These are phyloP conservation scores for Cutaneotrichosporon cyanovorans DNA, from an alignment of 1,284 basidiomycete species.

Conservation along the genomic window DNA sequence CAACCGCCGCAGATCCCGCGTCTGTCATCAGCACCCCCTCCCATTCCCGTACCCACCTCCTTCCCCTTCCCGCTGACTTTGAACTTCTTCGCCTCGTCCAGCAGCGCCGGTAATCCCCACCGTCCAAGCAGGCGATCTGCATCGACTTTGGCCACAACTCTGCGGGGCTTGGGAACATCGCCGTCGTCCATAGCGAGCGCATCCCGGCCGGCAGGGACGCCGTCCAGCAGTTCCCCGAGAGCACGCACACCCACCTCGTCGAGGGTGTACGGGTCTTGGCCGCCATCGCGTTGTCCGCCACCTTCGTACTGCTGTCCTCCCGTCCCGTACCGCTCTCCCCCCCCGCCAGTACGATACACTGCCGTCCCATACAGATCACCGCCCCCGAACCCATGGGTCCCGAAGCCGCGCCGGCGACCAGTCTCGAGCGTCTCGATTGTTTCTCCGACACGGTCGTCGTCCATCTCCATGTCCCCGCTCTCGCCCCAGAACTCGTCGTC, in stretches of 20 bases:
- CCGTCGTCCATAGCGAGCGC: conserved; percentile 7
- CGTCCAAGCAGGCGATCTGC: conserved; percentile 62
- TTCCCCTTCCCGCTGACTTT: conserved; percentile 76
- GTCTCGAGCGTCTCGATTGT: not conserved
- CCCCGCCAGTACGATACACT: no score
- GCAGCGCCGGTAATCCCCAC: conserved; percentile 67
- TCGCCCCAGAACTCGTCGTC: not conserved
- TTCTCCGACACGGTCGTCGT: not conserved
- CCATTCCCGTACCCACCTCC: conserved; percentile 54
- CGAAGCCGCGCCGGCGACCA: no score
- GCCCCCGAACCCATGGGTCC: no score
- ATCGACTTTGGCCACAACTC: conserved; percentile 58
- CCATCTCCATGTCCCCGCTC: not conserved
- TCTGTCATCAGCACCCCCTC: conserved; percentile 48
- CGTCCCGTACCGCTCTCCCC: no score
- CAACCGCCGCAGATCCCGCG: conserved; percentile 64
- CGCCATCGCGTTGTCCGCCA: not conserved
- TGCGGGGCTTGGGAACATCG: conserved; percentile 49
- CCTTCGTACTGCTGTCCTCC: not conserved
- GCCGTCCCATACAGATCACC: no score
- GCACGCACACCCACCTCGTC: not conserved
- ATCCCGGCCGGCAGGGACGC: conserved; percentile 9
- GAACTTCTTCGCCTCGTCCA: conserved; percentile 65
- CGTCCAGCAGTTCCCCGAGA: conserved; percentile 2
- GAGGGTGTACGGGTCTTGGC: not conserved